Conservation (phyloP, 192 early-diverging fungal genomes). For the Linnemannia hyalina region DNA sequence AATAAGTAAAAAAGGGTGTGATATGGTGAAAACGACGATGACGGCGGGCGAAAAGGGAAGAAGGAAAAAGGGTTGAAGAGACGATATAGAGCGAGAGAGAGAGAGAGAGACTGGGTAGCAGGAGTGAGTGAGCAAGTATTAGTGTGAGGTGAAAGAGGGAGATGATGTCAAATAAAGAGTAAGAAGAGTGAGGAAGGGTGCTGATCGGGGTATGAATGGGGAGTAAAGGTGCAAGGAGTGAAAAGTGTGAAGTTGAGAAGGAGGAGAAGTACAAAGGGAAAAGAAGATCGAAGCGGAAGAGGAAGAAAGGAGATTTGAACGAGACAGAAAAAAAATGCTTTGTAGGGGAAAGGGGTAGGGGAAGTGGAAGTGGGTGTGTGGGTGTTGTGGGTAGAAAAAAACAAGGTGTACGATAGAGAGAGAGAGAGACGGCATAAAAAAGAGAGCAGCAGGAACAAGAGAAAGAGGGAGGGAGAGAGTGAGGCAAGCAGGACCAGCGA, state of each 20-base stretch:
- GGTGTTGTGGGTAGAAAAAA: too few species aligned
- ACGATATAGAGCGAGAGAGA: constrained; percentile 8
- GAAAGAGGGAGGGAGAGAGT: neutral
- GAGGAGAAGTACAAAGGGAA: neutral
- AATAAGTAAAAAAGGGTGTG: neutral
- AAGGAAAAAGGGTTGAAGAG: constrained; percentile 13
- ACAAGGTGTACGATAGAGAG: too few species aligned
- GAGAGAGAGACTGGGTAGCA: neutral
- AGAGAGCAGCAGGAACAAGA: too few species aligned
- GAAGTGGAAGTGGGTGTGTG: neutral
- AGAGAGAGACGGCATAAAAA: too few species aligned
- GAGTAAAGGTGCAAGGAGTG: too few species aligned
- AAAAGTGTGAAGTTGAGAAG: constrained; percentile 7
- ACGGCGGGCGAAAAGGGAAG: neutral
- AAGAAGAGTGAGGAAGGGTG: too few species aligned
- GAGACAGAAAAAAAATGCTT: neutral
- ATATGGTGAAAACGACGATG: neutral
- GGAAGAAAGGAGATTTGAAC: constrained; percentile 1
- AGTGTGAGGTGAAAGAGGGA: neutral
- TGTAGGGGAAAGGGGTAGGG: neutral
- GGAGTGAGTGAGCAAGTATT: neutral
- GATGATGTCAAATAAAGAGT: too few species aligned
- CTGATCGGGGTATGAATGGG: too few species aligned
- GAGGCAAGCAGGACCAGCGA: neutral
- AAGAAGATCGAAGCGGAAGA: neutral